Conservation (phyloP, 2,329 filamentous ascomycete species). For the Fusarium fujikuroi region DNA sequence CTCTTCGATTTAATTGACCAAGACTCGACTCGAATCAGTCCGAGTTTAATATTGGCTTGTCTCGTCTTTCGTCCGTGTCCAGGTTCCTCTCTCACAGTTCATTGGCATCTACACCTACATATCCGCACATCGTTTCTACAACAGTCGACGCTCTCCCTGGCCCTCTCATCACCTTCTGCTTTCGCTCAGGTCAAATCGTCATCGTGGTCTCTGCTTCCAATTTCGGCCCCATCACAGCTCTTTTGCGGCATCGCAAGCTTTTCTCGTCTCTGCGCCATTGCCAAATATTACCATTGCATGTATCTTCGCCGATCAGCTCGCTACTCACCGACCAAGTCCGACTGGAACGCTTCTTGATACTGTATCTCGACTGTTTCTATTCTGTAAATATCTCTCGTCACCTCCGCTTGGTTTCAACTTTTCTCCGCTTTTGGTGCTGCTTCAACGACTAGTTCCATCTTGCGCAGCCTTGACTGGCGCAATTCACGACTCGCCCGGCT, state of each 20-base stretch:
- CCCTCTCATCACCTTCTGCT: background rate
- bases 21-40: constrained; percentile 3
- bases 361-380: constrained; percentile 9
- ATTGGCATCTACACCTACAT: constrained; percentile 10
- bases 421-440: constrained; percentile 30
- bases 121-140: constrained; percentile 7
- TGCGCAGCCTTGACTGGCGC: constrained; percentile 19
- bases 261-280: constrained; percentile 16
- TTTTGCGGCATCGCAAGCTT: constrained; percentile 23
- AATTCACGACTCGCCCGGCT: constrained; percentile 11
- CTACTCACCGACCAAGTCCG: constrained; percentile 1
- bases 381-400: constrained; percentile 12
- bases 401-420: background rate
- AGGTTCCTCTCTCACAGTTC: constrained; percentile 22
- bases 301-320: constrained; percentile 28
- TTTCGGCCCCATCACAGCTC: background rate
- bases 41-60: constrained; percentile 12
- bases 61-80: constrained; percentile 2
- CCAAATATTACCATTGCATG: constrained; percentile 32
- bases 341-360: constrained; percentile 32
- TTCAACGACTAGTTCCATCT: constrained; percentile 2
- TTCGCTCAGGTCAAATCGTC: background rate
- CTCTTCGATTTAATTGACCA: background rate
- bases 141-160: constrained; percentile 10
- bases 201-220: constrained; percentile 4